Evolutionary conservation across 768 basidiomycete genomes (phyloP).

Genomic region (Lactarius psammicola): DNA sequence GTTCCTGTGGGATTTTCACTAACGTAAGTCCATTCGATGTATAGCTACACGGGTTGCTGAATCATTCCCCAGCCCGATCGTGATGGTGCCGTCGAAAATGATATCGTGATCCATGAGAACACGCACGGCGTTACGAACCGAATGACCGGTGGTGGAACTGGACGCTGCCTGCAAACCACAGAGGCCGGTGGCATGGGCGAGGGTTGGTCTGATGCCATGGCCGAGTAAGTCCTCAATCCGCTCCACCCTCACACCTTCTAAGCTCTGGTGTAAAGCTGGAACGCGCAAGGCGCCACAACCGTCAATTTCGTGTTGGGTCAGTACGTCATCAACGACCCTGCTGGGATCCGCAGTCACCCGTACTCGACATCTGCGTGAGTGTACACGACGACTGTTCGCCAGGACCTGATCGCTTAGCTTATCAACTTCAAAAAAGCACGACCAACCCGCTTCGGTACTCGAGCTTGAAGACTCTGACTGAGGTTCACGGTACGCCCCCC

Average conservation of each 20-base stretch:
- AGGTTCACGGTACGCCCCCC: too few species aligned
- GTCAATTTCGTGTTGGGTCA: slow-evolving; percentile 35
- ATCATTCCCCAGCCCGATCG: slow-evolving; percentile 46
- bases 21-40: slow-evolving; percentile 28
- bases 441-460: too few species aligned
- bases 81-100: slow-evolving; percentile 65
- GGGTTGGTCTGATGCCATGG: slow-evolving; percentile 57
- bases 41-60: background rate
- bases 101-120: slow-evolving; percentile 51
- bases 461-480: too few species aligned
- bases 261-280: slow-evolving; percentile 31
- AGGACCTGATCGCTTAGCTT: too few species aligned
- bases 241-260: slow-evolving; percentile 8
- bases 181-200: slow-evolving; percentile 71
- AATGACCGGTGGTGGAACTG: slow-evolving; percentile 54
- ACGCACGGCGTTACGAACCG: slow-evolving; percentile 38
- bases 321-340: too few species aligned
- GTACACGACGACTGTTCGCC: too few species aligned
- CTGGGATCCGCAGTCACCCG: too few species aligned
- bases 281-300: slow-evolving; percentile 41
- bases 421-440: too few species aligned
- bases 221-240: slow-evolving; percentile 25
- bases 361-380: too few species aligned
- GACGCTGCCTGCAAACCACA: slow-evolving; percentile 58
- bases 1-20: slow-evolving; percentile 38